phyloP scores from a whole-genome alignment of 2,329 filamentous ascomycete genomes.

The Talaromyces sp. region DNA sequence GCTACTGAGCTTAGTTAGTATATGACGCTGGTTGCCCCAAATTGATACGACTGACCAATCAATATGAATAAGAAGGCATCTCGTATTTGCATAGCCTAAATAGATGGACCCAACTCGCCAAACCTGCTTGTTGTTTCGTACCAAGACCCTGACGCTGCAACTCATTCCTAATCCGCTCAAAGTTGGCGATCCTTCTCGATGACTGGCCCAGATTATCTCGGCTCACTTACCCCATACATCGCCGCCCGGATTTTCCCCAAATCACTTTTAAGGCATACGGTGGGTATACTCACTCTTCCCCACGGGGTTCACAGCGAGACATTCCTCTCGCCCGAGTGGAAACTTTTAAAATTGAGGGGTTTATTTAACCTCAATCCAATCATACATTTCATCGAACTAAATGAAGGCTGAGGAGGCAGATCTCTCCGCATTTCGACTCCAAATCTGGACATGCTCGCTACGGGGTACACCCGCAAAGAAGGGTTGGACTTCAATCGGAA shows the following conservation, averaged over 20 bases:
- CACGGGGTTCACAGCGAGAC: slow-evolving; percentile 5
- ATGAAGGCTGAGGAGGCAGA: background rate
- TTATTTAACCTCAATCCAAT: background rate
- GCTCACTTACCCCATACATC: background rate
- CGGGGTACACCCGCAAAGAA: background rate
- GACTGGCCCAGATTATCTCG: background rate
- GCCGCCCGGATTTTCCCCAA: background rate
- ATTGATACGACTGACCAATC: background rate
- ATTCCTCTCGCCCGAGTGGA: background rate
- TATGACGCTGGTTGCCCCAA: background rate
- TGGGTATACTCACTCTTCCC: slow-evolving; percentile 2
- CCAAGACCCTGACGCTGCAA: background rate
- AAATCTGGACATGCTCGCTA: background rate
- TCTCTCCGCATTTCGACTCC: background rate
- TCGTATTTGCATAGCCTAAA: background rate
- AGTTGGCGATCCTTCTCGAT: background rate
- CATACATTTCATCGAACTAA: background rate
- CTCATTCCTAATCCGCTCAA: background rate
- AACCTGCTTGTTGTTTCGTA: background rate
- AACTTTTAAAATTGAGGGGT: background rate
- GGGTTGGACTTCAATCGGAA: background rate
- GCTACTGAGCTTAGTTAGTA: background rate
- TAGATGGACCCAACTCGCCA: background rate
- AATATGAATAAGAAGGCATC: background rate
- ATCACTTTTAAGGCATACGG: background rate